Base-by-base conservation (phyloP, 306 rosid species). In the Cicer arietinum region DNA sequence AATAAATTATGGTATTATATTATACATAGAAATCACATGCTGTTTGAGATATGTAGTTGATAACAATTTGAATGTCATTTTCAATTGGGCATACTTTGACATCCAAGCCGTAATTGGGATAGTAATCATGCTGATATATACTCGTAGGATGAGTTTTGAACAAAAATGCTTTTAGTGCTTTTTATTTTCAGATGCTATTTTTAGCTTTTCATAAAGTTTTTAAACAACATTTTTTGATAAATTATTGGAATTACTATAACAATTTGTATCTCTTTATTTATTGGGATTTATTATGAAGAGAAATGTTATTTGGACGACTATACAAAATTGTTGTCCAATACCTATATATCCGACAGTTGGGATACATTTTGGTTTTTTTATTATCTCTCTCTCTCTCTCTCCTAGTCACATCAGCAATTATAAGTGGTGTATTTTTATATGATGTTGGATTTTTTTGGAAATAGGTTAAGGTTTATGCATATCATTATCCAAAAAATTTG, bases 391-490 rank as follows among this genome's bases (percentile, higher is more conserved):
- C 35, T 3, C 3, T 25, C 35, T 25, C 35, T 25, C 35, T 25
- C 35, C 4, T 25, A 25, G 35, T 25, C 35, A 30, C 35, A 3
- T 30, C 35, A 30, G 35, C 35, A 30, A 3, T 30, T 30, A 30
- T 30, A 30, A 30, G 3, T 30, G 35, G 35, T 30, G 35, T 30
- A 30, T 30, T 30, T 30, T 30, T 30, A 30, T 30, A 30, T 3
- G 35, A 5, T 30, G 35, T 30, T 30, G 35, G 35, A 3, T 3
- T 30, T 30, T 30, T 30, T 30, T 30, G 58, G 8, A 7, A 61
- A 47, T 64, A 64, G 3, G 12, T 35, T 74, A 41, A 18, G 59
- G 8, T 43, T 47, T 74, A 11, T 59, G 68, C 68, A 73, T 30
- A 30, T 71, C 57, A 35, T 7, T 70, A 51, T 51, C 17, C 14